Conservation (phyloP, 2,329 filamentous ascomycete species). For the Xylaria sp. region DNA sequence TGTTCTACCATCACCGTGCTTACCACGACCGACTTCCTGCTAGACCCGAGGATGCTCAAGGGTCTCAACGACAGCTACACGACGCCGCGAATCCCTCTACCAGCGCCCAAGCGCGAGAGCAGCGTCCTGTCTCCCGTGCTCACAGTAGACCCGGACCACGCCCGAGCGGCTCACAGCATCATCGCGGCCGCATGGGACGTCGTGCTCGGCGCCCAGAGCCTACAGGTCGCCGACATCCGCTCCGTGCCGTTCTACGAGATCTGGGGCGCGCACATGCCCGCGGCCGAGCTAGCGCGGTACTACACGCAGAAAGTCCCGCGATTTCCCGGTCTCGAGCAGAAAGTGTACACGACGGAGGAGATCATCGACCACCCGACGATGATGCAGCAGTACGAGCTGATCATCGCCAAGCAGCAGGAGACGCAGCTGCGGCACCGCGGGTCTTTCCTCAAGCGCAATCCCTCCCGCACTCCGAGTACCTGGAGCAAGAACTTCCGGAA, state of each 20-base stretch:
- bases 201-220: slow-evolving; percentile 47
- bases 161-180: slow-evolving; percentile 47
- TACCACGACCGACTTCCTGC: slow-evolving; percentile 52
- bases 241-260: slow-evolving; percentile 58
- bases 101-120: slow-evolving; percentile 35
- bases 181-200: slow-evolving; percentile 53
- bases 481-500: slow-evolving; percentile 37
- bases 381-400: slow-evolving; percentile 53
- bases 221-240: slow-evolving; percentile 51
- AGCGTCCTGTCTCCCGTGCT: slow-evolving; percentile 32
- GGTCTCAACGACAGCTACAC: slow-evolving; percentile 48
- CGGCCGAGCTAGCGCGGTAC: slow-evolving; percentile 52
- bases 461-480: slow-evolving; percentile 25
- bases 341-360: slow-evolving; percentile 51
- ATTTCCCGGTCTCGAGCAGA: slow-evolving; percentile 45
- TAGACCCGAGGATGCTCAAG: slow-evolving; percentile 52
- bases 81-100: slow-evolving; percentile 51
- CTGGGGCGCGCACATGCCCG: slow-evolving; percentile 56
- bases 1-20: slow-evolving; percentile 53
- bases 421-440: slow-evolving; percentile 31
- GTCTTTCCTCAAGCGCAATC: slow-evolving; percentile 30
- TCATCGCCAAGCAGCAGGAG: slow-evolving; percentile 39
- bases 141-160: slow-evolving; percentile 48
- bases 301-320: slow-evolving; percentile 51
- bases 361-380: slow-evolving; percentile 58